A percentile compares a stretch with the other conserved stretches of the same genome.
phyloP scores from a whole-genome alignment of 2,329 filamentous ascomycete species.

The Penicillium decumbens region DNA sequence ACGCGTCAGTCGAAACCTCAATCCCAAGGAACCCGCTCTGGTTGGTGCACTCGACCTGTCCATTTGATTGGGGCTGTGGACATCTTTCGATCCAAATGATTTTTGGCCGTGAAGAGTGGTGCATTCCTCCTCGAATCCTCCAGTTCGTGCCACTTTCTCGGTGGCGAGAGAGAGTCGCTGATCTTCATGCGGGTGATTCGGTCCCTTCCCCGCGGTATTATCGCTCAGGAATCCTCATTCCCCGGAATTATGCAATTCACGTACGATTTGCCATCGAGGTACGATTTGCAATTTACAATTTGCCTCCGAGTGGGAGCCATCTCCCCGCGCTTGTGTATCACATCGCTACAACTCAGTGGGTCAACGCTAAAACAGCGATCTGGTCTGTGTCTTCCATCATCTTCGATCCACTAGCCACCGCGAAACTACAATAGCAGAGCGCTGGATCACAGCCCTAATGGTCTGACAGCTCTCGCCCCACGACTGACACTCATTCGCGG shows the following conservation, averaged over 20 bases:
- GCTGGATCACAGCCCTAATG: constrained; percentile 1
- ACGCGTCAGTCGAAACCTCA: constrained; percentile 27
- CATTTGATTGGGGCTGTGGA: background rate
- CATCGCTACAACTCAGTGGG: constrained; percentile 1
- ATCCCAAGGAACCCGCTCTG: constrained; percentile 6
- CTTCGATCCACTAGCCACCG: background rate
- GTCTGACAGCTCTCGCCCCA: constrained; percentile 14
- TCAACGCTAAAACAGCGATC: background rate
- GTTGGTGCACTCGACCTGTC: constrained; percentile 1
- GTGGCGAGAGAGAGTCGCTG: constrained; percentile 1
- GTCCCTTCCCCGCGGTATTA: background rate
- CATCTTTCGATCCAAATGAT: background rate
- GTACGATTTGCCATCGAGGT: background rate
- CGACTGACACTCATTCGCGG: constrained; percentile 1
- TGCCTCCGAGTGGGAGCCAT: background rate
- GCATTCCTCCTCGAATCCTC: constrained; percentile 3
- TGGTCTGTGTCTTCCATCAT: background rate
- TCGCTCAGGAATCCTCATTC: background rate
- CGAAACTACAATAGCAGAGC: constrained; percentile 1
- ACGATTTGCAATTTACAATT: constrained; percentile 1
- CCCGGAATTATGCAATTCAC: background rate
- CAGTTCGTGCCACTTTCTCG: constrained; percentile 1
- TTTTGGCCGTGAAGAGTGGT: background rate
- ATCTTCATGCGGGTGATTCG: constrained; percentile 1
- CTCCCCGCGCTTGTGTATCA: constrained; percentile 3